Base-by-base conservation (phyloP, 441 rosid genomes). In the Aquilaria agallochum region DNA sequence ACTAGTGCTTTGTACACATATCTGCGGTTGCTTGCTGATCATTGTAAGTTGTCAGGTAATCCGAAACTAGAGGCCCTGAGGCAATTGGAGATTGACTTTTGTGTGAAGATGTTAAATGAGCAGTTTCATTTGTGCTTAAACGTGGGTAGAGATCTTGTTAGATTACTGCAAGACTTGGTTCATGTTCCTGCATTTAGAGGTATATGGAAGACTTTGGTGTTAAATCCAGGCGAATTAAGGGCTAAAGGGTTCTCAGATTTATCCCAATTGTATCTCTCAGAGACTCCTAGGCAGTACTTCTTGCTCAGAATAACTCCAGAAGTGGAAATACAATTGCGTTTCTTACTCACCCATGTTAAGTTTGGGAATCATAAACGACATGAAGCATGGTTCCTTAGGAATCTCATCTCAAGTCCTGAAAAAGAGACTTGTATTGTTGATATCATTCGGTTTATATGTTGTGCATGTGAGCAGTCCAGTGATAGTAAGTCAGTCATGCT, bases 41-140 rank as follows among this genome's bases (percentile, higher is more conserved):
- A 91, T 58, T 94, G 83, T 82, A 83, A 81, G 73, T 57, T 75
- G 4, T 53, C 53, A 2, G 63, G 66, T 51, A 50, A 66, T 48
- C 66, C 11, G 2, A 82, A 78, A 11, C 15, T 91, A 2, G 90
- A 79, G 27, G 53, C 60, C 5, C 69, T 91, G 71, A 89, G 72
- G 80, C 45, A 34, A 9, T 36, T 87, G 63, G 99, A 91, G 80
- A 80, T 84, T 15, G 80, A 64, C 14, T 87, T 89, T 75, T 91
- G 97, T 74, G 68, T 86, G n/a, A 91, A 76, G 76, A 81, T 94
- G 94, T 76, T 89, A 75, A 91, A 84, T 66, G 88, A 79, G 74
- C 82, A 87, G 56, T 64, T 86, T 63, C 69, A 62, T 68, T 73
- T 85, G 69, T 74, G 89, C 70, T 71, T 86, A 72, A 82, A 80